Base-by-base conservation (phyloP, 768 basidiomycete genomes). In the Cyclocybe cylindracea region DNA sequence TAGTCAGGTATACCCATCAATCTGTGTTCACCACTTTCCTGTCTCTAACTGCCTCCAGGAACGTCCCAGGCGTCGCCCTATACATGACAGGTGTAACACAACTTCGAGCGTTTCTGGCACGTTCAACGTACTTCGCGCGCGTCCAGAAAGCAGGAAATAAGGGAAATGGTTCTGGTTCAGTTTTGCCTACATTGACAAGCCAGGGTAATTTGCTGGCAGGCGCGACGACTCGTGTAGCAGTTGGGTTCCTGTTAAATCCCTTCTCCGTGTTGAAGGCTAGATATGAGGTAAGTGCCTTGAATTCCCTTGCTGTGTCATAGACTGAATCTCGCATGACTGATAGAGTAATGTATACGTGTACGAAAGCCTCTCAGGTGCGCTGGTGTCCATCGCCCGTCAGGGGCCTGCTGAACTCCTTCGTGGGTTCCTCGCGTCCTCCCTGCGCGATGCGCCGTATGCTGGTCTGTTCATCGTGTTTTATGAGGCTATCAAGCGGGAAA, bases 361-460 rank as follows among this genome's bases (percentile, higher is more conserved):
- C 65, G 69, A 75, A 44, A 85, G 80, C 56, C 65, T 94, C 36
- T 62, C 75, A 4, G 73, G 77, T 35, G 90, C 87, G 0, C 66
- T 92, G 35, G 40, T 71, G 4, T 78, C 83, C 7, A 78, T 92
- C 35, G 66, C 75, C 2, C 85, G 82, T n/a, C 77, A 78, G 62
- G 93, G 94, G 2, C 84, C 90, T 4, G 80, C 84, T 18, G 93
- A 92, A 56, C 74, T 95, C 29, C 83, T 94, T 62, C 87, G 91
- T 42, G 95, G 95, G 0, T 87, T 94, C 62, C 61, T 88, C 18
- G 91, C 94, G 1, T 92, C 93, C 1, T 89, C 94, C 1, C 75
- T 94, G n/a, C 82, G 95, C 42, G 95, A 98, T 66, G 95, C 94
- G 10, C 95, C 95, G 0, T 94, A 95, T 61, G 93, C 95, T 1